phyloP scores from a whole-genome alignment of 495 filamentous ascomycete species.

The Penicillium simplicissimum region DNA sequence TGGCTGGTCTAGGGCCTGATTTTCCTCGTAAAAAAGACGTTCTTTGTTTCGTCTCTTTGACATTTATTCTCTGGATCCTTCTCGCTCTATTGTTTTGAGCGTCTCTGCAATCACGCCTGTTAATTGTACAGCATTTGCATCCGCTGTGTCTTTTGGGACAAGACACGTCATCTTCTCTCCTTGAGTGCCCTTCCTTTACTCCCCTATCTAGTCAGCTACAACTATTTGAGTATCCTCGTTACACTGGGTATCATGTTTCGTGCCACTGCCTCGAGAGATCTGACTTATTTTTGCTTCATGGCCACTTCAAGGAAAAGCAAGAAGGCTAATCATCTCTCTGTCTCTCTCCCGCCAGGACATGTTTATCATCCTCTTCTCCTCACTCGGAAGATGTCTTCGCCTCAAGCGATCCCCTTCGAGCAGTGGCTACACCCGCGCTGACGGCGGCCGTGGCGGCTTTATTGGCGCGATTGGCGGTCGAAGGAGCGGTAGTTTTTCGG shows the following conservation, averaged over 20 bases:
- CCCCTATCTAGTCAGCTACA: slow-evolving; percentile 13
- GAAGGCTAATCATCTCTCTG: slow-evolving; percentile 16
- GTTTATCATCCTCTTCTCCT: slow-evolving; percentile 75
- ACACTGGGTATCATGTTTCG: slow-evolving; percentile 4
- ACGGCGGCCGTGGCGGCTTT: slow-evolving; percentile 31
- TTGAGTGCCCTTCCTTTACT: slow-evolving; percentile 5
- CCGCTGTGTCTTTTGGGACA: slow-evolving; percentile 10
- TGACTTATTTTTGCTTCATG: background rate
- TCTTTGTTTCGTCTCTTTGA: background rate
- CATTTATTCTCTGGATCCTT: slow-evolving; percentile 7
- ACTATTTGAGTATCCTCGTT: slow-evolving; percentile 6
- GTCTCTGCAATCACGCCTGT: slow-evolving; percentile 9
- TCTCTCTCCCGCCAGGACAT: slow-evolving; percentile 62
- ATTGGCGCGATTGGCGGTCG: slow-evolving; percentile 41
- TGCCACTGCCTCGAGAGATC: background rate
- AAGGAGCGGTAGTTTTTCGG: slow-evolving; percentile 40
- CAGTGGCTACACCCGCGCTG: slow-evolving; percentile 60
- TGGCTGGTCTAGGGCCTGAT: slow-evolving; percentile 32
- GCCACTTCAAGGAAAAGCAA: background rate
- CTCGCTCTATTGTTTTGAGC: background rate
- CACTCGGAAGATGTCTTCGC: slow-evolving; percentile 67
- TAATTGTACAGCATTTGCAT: slow-evolving; percentile 21
- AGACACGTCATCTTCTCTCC: slow-evolving; percentile 12
- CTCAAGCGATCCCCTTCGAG: slow-evolving; percentile 34
- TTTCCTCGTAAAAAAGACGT: slow-evolving; percentile 3